phyloP scores from a whole-genome alignment of 148 eudicot species.

The Persicaria tinctoria region DNA sequence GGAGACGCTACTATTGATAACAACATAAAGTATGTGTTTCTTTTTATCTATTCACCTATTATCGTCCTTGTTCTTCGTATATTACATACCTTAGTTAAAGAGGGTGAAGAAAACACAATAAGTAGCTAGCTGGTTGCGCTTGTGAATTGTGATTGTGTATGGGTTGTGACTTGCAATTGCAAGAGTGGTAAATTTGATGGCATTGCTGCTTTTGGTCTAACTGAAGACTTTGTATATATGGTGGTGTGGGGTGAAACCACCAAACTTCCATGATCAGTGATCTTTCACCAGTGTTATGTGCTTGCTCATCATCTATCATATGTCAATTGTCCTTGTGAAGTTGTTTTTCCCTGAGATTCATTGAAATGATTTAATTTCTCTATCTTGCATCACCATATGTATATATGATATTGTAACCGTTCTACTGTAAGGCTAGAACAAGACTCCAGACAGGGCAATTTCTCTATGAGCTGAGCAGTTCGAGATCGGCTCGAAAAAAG shows the following conservation, averaged over 20 bases:
- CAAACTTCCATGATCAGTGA: not conserved
- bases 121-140: not conserved
- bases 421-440: no score
- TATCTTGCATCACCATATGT: no score
- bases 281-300: no score
- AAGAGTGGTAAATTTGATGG: not conserved
- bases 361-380: no score
- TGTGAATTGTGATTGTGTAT: not conserved
- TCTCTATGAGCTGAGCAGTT: no score
- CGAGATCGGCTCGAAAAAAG: no score
- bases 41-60: not conserved
- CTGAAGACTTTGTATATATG: not conserved
- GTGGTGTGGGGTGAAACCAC: not conserved
- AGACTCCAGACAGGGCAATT: no score
- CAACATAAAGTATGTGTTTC: not conserved
- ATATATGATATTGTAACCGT: no score
- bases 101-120: conserved; percentile 1
- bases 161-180: conserved; percentile 1
- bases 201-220: conserved; percentile 2
- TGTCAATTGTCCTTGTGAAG: no score
- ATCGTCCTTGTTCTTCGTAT: not conserved
- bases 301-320: no score
- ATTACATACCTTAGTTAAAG: not conserved
- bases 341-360: no score
- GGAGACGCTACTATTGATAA: conserved; percentile 32